phyloP scores from a whole-genome alignment of 352 stramenopile species.

The Nothophytophthora sp. region DNA sequence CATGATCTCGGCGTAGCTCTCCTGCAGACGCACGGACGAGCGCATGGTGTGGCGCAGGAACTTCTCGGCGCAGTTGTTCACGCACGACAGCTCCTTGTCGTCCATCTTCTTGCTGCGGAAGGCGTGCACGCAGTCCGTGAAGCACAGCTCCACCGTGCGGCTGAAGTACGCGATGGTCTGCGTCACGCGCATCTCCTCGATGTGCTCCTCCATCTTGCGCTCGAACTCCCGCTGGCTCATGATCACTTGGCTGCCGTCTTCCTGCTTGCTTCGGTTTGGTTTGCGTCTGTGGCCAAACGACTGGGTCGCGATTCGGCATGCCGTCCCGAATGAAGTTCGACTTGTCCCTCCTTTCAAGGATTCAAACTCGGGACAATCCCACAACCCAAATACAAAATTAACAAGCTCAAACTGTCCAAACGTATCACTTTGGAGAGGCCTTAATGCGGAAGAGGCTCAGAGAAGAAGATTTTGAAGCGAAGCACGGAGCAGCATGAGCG shows the following conservation, averaged over 20 bases:
- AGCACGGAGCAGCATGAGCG: conserved; percentile 43
- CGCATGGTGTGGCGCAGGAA: conserved; percentile 92
- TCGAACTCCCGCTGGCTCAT: conserved; percentile 87
- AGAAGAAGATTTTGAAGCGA: conserved; percentile 19
- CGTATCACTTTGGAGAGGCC: too few species aligned
- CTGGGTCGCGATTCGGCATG: conserved; percentile 1
- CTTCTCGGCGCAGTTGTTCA: conserved; percentile 91
- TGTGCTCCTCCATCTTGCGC: conserved; percentile 90
- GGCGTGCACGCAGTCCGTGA: conserved; percentile 88
- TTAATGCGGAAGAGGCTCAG: background rate
- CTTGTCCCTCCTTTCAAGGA: too few species aligned
- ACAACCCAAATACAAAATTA: background rate
- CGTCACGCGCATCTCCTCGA: conserved; percentile 91
- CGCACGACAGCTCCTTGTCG: conserved; percentile 88
- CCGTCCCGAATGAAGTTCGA: too few species aligned
- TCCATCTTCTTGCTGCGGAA: conserved; percentile 93
- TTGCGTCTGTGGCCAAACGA: conserved; percentile 9
- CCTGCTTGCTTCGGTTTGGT: background rate
- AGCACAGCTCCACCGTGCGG: conserved; percentile 89
- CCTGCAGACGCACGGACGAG: conserved; percentile 86
- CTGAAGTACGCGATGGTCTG: conserved; percentile 91
- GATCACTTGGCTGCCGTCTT: too few species aligned
- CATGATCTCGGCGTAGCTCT: conserved; percentile 90
- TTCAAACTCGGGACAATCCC: background rate
- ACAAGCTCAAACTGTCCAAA: too few species aligned